Conservation (phyloP, 2,329 filamentous ascomycete genomes). For the Diaporthe sp. region DNA sequence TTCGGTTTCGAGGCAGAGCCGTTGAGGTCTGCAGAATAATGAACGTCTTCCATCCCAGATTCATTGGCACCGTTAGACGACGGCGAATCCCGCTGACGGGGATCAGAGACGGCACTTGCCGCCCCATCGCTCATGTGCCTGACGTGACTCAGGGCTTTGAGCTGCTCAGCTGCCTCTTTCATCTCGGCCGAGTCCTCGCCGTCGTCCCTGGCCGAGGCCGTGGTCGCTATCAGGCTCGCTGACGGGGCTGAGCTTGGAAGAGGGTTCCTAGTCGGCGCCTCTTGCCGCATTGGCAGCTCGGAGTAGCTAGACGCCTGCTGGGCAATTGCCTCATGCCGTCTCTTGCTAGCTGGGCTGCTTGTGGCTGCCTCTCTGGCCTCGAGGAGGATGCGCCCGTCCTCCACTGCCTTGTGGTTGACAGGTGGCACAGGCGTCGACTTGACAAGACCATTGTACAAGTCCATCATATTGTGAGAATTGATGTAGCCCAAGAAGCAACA, state of each 20-base stretch:
- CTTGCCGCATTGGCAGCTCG: constrained; percentile 44
- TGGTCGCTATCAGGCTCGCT: constrained; percentile 17
- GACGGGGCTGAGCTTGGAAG: constrained; percentile 37
- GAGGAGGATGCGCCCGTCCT: constrained; percentile 69
- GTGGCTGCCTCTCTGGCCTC: constrained; percentile 64
- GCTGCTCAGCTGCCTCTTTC: constrained; percentile 76
- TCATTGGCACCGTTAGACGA: constrained; percentile 58
- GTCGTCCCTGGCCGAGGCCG: constrained; percentile 56
- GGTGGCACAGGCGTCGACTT: constrained; percentile 56
- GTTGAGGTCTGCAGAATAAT: constrained; percentile 51
- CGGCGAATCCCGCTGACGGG: constrained; percentile 49
- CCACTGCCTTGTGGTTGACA: constrained; percentile 49
- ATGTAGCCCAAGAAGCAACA: constrained; percentile 76
- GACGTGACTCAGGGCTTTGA: constrained; percentile 75
- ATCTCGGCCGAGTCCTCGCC: constrained; percentile 77
- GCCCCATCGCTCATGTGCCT: constrained; percentile 66
- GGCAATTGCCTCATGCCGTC: constrained; percentile 40
- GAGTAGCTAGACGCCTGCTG: constrained; percentile 42
- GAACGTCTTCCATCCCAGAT: constrained; percentile 56
- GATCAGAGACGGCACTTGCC: constrained; percentile 37
- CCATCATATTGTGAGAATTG: constrained; percentile 76
- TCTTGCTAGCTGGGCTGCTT: constrained; percentile 49
- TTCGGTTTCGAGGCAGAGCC: constrained; percentile 57
- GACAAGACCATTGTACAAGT: constrained; percentile 72
- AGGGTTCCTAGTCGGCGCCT: constrained; percentile 40